Percentiles rank a stretch among this genome's conserved stretches.
Conservation (phyloP, 306 rosid genomes). For the Rosa rugosa region DNA sequence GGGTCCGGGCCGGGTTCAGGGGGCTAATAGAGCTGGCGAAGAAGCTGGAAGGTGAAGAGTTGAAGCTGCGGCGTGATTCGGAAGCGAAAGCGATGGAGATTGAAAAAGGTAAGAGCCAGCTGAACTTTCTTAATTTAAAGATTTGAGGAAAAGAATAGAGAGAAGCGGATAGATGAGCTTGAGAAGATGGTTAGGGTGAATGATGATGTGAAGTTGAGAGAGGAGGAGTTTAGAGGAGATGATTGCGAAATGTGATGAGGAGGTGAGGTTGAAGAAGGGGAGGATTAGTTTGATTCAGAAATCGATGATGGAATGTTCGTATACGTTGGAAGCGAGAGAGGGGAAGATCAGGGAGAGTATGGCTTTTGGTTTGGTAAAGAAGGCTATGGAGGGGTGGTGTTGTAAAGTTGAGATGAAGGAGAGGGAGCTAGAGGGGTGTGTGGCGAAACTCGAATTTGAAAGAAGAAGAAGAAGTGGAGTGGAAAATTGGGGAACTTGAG, state of each 20-base stretch:
- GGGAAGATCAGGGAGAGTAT: not conserved
- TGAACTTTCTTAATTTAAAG: not conserved
- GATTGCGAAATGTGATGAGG: conserved; percentile 29
- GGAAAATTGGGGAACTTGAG: not conserved
- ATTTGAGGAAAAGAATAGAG: not conserved
- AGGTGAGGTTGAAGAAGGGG: conserved; percentile 10
- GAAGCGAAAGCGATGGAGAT: not conserved
- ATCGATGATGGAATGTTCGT: conserved; percentile 21
- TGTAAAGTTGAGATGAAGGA: not conserved
- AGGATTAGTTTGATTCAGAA: conserved; percentile 21
- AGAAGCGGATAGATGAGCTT: not conserved
- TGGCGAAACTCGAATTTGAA: not conserved
- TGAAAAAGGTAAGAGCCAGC: not conserved
- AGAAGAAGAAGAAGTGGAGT: not conserved
- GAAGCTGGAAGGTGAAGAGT: not conserved
- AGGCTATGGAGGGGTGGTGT: not conserved
- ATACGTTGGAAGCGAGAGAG: conserved; percentile 19
- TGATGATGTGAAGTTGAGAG: not conserved
- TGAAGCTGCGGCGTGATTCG: not conserved
- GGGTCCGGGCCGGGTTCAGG: not conserved
- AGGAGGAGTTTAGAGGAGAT: not conserved
- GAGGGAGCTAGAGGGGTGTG: not conserved
- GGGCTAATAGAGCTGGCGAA: not conserved
- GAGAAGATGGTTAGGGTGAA: not conserved
- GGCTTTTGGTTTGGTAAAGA: not conserved